Percentiles rank a stretch among this genome's conserved stretches.
These are phyloP conservation scores for Cercospora janseana DNA, from an alignment of 2,329 filamentous ascomycete species.

Conservation along the genomic window DNA sequence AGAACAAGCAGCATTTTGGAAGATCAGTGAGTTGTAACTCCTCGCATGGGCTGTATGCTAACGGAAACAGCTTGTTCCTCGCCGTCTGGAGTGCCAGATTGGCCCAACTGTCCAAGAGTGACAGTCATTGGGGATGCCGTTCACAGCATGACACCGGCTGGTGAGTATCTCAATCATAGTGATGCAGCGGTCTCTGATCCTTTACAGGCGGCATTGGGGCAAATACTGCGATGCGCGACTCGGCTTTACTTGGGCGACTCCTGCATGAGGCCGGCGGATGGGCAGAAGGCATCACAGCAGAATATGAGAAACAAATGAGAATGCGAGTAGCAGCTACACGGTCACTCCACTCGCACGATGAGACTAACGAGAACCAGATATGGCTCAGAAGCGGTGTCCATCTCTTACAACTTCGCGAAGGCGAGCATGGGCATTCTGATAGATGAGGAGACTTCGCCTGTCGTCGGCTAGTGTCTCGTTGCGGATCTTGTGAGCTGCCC, in stretches of 20 bases:
- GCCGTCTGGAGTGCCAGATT: conserved; percentile 59
- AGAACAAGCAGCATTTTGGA: conserved; percentile 62
- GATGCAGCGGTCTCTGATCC: no score
- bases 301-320: conserved; percentile 44
- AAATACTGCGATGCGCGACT: conserved; percentile 57
- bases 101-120: conserved; percentile 58
- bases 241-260: conserved; percentile 54
- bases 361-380: conserved; percentile 38
- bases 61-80: conserved; percentile 50
- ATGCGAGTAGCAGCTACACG: conserved; percentile 41
- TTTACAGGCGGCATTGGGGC: conserved; percentile 56
- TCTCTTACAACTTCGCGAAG: conserved; percentile 53
- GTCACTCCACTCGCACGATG: background rate
- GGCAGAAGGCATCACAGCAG: conserved; percentile 39
- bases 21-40: conserved; percentile 47
- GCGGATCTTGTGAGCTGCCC: no score
- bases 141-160: conserved; percentile 57
- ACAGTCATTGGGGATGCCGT: conserved; percentile 60
- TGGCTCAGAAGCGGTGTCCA: conserved; percentile 54
- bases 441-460: conserved; percentile 19
- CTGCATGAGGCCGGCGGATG: conserved; percentile 54
- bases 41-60: background rate
- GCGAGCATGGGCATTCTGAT: conserved; percentile 39
- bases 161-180: no score
- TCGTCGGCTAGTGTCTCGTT: conserved; percentile 13